A percentile compares a stretch with the other conserved stretches of the same genome.
phyloP scores from a whole-genome alignment of 768 basidiomycete species.

The Lanmaoa rubissima region DNA sequence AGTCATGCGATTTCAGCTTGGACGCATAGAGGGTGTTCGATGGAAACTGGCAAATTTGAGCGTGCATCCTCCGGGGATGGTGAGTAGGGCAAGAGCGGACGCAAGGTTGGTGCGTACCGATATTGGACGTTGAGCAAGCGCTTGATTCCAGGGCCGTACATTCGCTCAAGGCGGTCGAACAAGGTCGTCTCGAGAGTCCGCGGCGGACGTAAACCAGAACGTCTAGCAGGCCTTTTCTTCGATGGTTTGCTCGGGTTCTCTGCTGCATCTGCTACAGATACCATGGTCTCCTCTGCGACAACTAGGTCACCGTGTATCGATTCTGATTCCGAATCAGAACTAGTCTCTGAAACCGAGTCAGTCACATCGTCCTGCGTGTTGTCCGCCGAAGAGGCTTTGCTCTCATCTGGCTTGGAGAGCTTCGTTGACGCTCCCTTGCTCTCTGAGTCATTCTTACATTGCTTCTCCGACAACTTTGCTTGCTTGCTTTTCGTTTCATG shows the following conservation, averaged over 20 bases:
- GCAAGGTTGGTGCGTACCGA: constrained; percentile 44
- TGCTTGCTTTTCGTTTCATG: constrained; percentile 32
- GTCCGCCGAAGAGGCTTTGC: not conserved
- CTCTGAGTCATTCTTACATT: not conserved
- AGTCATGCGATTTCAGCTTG: constrained; percentile 63
- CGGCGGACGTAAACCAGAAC: constrained; percentile 50
- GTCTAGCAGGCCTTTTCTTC: constrained; percentile 15
- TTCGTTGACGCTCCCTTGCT: not conserved
- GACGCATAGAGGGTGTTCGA: constrained; percentile 77
- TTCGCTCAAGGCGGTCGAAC: constrained; percentile 86
- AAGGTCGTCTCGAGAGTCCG: constrained; percentile 82
- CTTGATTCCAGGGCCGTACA: constrained; percentile 84
- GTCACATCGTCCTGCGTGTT: not conserved
- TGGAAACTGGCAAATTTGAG: constrained; percentile 81
- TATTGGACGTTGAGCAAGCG: constrained; percentile 90
- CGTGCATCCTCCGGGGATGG: constrained; percentile 67
- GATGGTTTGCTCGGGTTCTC: not conserved
- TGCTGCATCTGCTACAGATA: not conserved
- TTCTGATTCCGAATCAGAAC: constrained; percentile 18
- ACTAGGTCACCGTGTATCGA: constrained; percentile 19
- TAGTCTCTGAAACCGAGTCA: constrained; percentile 7
- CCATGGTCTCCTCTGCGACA: constrained; percentile 19
- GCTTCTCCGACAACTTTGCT: not conserved
- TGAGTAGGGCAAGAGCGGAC: not conserved
- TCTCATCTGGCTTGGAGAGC: not conserved